Percentiles rank a stretch among this genome's conserved stretches.
Evolutionary conservation across 129 eudicot species (phyloP).

Genomic region (Ambrosia trifida): DNA sequence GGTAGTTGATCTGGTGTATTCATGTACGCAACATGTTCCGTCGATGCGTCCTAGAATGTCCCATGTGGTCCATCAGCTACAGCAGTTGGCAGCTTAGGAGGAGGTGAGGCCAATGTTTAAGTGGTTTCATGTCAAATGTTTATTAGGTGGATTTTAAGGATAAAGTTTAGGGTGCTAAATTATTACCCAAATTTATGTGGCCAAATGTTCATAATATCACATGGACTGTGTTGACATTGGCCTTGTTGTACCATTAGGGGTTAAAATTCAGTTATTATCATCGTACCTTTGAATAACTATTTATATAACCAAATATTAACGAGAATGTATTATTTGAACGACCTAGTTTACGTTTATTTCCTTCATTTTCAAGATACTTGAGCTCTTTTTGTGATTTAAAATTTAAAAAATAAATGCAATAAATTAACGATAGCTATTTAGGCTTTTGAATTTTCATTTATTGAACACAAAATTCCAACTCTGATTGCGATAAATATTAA

Average conservation of each 20-base stretch:
- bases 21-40: slow-evolving; percentile 92
- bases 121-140: not conserved
- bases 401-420: too few relatives aligned
- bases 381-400: too few relatives aligned
- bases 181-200: not conserved
- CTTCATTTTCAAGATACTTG: too few relatives aligned
- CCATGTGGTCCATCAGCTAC: slow-evolving; percentile 95
- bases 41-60: slow-evolving; percentile 98
- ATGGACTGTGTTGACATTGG: slow-evolving; percentile 10
- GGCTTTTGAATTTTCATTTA: too few relatives aligned
- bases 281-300: slow-evolving; percentile 12
- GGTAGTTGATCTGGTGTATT: slow-evolving; percentile 88
- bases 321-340: too few relatives aligned
- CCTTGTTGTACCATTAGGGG: slow-evolving; percentile 23
- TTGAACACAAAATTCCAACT: too few relatives aligned
- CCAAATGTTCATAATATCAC: not conserved
- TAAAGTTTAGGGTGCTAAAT: not conserved
- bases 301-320: slow-evolving; percentile 4
- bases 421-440: too few relatives aligned
- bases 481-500: too few relatives aligned
- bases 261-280: slow-evolving; percentile 19
- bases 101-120: not conserved
- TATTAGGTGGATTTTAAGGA: not conserved
- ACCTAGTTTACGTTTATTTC: too few relatives aligned
- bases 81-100: slow-evolving; percentile 62